Evolutionary conservation across 768 basidiomycete species (phyloP).

Genomic region (Leccinum boreale): DNA sequence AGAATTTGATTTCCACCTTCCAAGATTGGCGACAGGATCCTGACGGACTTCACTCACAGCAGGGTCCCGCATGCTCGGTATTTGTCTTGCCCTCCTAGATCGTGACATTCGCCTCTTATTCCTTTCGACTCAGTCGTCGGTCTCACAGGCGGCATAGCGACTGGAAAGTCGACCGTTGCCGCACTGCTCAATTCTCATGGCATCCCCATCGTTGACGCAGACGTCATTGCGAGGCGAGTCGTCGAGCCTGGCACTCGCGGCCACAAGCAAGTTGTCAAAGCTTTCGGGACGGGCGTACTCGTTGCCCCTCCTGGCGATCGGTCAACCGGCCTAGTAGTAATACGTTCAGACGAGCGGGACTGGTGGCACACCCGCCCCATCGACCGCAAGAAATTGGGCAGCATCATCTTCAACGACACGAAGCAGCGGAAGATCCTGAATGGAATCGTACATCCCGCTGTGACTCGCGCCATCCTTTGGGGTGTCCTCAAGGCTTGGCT

Average conservation of each 20-base stretch:
- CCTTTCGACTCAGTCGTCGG: conserved; percentile 69
- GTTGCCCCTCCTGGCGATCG: conserved; percentile 18
- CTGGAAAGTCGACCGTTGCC: conserved; percentile 87
- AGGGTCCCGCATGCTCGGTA: too few relatives aligned
- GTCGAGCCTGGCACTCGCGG: conserved; percentile 80
- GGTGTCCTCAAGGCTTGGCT: conserved; percentile 59
- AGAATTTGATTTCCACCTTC: too few relatives aligned
- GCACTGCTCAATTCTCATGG: conserved; percentile 36
- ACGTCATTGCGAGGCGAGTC: conserved; percentile 81
- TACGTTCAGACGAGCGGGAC: too few relatives aligned
- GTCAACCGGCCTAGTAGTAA: too few relatives aligned
- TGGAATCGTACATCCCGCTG: conserved; percentile 85
- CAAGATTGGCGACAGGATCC: too few relatives aligned
- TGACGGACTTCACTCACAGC: too few relatives aligned
- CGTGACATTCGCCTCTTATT: not conserved
- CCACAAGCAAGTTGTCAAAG: conserved; percentile 58
- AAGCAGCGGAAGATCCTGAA: conserved; percentile 72
- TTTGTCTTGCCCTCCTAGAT: not conserved
- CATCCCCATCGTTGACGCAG: conserved; percentile 88
- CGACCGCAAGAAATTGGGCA: conserved; percentile 27
- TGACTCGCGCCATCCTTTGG: conserved; percentile 40
- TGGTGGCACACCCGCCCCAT: too few relatives aligned
- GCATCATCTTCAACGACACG: conserved; percentile 73
- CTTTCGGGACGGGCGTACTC: conserved; percentile 73
- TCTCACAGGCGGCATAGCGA: conserved; percentile 88